Percentiles rank a stretch among this genome's conserved stretches.
These are phyloP conservation scores for Sicyos edulis DNA, from an alignment of 306 rosid species.

Conservation along the genomic window DNA sequence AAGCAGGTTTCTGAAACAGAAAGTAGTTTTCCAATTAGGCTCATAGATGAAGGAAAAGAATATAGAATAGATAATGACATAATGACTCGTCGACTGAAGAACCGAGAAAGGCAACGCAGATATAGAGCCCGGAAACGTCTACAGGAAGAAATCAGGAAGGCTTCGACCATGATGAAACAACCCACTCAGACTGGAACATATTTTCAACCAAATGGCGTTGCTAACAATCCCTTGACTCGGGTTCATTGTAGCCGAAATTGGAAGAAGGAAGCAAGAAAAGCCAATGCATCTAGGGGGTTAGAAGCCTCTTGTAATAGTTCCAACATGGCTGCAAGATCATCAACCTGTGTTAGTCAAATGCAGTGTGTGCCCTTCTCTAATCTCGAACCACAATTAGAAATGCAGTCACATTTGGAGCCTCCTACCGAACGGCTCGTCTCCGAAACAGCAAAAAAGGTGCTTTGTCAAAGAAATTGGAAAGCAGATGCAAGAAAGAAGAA, in stretches of 20 bases:
- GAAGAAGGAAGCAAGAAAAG: constrained; percentile 83
- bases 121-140: constrained; percentile 89
- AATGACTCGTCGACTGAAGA: constrained; percentile 63
- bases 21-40: constrained; percentile 44
- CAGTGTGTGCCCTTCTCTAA: constrained; percentile 24
- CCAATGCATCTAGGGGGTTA: constrained; percentile 33
- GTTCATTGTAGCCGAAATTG: constrained; percentile 58
- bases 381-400: constrained; percentile 11
- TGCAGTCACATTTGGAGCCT: constrained; percentile 20
- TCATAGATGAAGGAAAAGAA: constrained; percentile 39
- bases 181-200: constrained; percentile 29
- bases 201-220: constrained; percentile 27
- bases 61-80: constrained; percentile 47
- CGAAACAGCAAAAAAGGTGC: constrained; percentile 35
- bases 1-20: constrained; percentile 31
- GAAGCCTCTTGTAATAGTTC: constrained; percentile 33
- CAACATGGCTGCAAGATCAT: constrained; percentile 25
- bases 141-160: constrained; percentile 48
- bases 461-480: constrained; percentile 77
- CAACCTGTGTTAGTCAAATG: constrained; percentile 31
- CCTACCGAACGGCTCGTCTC: constrained; percentile 24
- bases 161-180: constrained; percentile 31
- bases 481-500: constrained; percentile 79
- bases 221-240: constrained; percentile 34
- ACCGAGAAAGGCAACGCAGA: constrained; percentile 84